Conservation (phyloP, 2,329 filamentous ascomycete species). For the Esteya vermicola region DNA sequence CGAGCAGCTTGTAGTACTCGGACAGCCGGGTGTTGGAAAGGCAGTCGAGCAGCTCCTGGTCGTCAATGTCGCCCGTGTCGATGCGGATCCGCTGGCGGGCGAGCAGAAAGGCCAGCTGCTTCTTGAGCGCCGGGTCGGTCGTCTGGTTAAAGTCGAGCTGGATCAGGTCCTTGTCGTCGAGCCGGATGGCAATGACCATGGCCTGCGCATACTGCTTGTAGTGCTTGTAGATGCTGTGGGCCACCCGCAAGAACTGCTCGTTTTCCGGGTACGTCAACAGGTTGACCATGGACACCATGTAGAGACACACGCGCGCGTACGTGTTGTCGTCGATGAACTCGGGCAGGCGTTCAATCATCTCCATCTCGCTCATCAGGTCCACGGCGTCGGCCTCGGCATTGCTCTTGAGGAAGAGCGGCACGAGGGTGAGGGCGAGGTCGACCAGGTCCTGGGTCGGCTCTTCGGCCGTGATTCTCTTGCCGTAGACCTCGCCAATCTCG, state of each 20-base stretch:
- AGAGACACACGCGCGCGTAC: slow-evolving; percentile 83
- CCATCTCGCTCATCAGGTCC: slow-evolving; percentile 89
- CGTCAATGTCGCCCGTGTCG: slow-evolving; percentile 36
- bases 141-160: slow-evolving; percentile 65
- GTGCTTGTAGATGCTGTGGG: slow-evolving; percentile 83
- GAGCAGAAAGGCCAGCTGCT: slow-evolving; percentile 88
- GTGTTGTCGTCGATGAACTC: slow-evolving; percentile 88
- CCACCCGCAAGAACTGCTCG: slow-evolving; percentile 83
- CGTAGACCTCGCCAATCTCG: slow-evolving; percentile 91
- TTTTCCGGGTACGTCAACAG: slow-evolving; percentile 96
- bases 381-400: slow-evolving; percentile 98
- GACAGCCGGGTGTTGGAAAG: slow-evolving; percentile 77
- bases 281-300: slow-evolving; percentile 98
- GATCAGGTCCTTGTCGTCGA: slow-evolving; percentile 80
- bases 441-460: slow-evolving; percentile 72
- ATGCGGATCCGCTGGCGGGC: slow-evolving; percentile 82
- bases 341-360: slow-evolving; percentile 87
- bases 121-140: slow-evolving; percentile 68
- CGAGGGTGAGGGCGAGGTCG: slow-evolving; percentile 68
- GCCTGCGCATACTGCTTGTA: slow-evolving; percentile 91
- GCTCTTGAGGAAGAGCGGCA: slow-evolving; percentile 91
- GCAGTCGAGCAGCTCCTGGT: slow-evolving; percentile 70
- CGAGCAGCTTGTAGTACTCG: slow-evolving; percentile 85
- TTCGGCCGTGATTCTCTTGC: slow-evolving; percentile 72
- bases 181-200: slow-evolving; percentile 81